Conservation (phyloP, 208 protist species). For the Leishmania martiniquensis region DNA sequence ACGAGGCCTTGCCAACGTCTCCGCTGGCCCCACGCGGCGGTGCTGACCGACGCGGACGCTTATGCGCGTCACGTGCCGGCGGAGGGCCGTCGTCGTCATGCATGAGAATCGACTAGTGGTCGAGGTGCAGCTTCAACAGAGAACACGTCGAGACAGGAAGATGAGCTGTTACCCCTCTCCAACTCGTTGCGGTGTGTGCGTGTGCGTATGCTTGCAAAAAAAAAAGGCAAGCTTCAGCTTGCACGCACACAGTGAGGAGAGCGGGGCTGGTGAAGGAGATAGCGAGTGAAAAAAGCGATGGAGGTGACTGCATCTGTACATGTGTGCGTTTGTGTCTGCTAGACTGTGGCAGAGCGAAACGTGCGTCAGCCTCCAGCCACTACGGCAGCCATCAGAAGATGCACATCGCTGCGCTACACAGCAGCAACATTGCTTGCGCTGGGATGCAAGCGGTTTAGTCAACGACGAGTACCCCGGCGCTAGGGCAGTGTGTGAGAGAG, state of each 20-base stretch:
- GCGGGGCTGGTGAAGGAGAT: neutral
- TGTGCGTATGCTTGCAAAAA: no score
- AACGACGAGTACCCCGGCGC: neutral
- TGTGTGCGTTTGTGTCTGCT: no score
- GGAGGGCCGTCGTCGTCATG: constrained; percentile 71
- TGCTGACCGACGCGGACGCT: constrained; percentile 32
- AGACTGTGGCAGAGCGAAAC: no score
- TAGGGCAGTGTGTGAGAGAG: neutral
- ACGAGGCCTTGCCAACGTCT: neutral
- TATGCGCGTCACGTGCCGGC: constrained; percentile 67
- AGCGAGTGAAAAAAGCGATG: no score
- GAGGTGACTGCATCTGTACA: neutral
- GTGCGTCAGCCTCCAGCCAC: neutral
- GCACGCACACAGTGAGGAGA: no score
- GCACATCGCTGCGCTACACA: neutral
- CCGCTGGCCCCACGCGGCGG: neutral
- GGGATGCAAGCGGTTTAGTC: neutral
- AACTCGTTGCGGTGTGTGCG: no score
- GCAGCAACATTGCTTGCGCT: neutral
- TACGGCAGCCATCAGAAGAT: neutral
- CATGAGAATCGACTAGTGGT: constrained; percentile 4
- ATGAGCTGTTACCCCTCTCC: no score
- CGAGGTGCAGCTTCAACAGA: neutral
- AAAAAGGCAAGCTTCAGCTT: no score
- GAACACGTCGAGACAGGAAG: neutral